Percentiles rank a stretch among this genome's conserved stretches.
phyloP scores from a whole-genome alignment of 139 green algal species.

The Closterium sp. region DNA sequence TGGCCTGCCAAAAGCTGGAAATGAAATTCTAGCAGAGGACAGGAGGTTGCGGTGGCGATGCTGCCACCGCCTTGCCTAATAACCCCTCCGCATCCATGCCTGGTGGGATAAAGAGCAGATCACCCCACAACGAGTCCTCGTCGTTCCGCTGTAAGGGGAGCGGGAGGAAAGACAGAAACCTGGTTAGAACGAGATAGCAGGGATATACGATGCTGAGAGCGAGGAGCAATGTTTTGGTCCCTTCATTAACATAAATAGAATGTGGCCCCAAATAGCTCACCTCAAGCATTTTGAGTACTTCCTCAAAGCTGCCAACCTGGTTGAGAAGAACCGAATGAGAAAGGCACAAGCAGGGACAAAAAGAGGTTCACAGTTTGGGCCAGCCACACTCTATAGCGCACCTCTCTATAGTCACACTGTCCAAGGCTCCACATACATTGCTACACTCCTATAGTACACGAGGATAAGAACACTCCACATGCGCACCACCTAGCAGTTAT shows the following conservation, averaged over 20 bases:
- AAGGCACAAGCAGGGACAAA: not conserved
- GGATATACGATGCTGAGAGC: too few species aligned
- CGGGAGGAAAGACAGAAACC: not conserved
- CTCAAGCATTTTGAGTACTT: conserved; percentile 48
- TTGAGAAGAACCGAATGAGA: not conserved
- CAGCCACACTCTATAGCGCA: not conserved
- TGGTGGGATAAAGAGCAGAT: conserved; percentile 44
- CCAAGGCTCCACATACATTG: not conserved
- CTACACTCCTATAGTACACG: not conserved
- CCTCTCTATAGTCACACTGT: not conserved
- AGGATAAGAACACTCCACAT: too few species aligned
- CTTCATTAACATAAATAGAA: too few species aligned
- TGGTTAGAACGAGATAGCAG: not conserved
- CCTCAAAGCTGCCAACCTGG: conserved; percentile 50
- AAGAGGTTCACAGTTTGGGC: not conserved
- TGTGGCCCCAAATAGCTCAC: not conserved
- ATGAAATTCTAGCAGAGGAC: not conserved
- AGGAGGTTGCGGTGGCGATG: not conserved
- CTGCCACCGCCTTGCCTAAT: not conserved
- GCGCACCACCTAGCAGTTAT: too few species aligned
- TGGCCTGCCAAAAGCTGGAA: too few species aligned
- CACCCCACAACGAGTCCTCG: conserved; percentile 33
- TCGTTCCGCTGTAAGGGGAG: conserved; percentile 23
- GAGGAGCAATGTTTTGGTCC: too few species aligned
- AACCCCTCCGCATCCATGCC: conserved; percentile 19